A percentile compares a stretch with the other conserved stretches of the same genome.
phyloP scores from a whole-genome alignment of 306 rosid species.

The Acacia crassicarpa region DNA sequence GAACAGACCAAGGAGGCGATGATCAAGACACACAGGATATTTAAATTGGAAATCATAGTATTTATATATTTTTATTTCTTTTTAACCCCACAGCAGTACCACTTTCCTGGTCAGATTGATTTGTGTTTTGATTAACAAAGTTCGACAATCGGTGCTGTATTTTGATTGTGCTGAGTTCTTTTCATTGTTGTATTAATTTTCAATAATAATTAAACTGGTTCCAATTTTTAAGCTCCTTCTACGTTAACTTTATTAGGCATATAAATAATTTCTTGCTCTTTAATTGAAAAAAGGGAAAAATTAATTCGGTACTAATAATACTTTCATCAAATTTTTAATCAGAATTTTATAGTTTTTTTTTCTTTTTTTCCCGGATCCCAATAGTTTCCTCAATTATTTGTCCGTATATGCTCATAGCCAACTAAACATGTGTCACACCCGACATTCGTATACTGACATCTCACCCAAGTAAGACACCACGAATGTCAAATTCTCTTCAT shows the following conservation, averaged over 20 bases:
- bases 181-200: slow-evolving; percentile 30
- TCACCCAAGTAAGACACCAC: no score
- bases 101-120: slow-evolving; percentile 24
- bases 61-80: slow-evolving; percentile 6
- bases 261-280: background rate
- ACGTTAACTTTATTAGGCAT: background rate
- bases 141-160: slow-evolving; percentile 32
- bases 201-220: slow-evolving; percentile 34
- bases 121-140: slow-evolving; percentile 25
- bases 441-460: no score
- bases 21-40: slow-evolving; percentile 38
- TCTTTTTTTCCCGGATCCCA: no score
- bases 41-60: slow-evolving; percentile 32
- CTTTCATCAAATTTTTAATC: no score
- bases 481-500: no score
- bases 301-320: no score
- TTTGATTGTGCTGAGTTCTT: slow-evolving; percentile 45
- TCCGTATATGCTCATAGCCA: no score
- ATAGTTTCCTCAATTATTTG: no score
- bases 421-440: no score
- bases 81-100: slow-evolving; percentile 19
- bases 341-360: no score
- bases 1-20: slow-evolving; percentile 69
- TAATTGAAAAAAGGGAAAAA: background rate
- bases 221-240: background rate